Evolutionary conservation across 129 eudicot genomes (phyloP).

Genomic region (Escallonia herrerae): DNA sequence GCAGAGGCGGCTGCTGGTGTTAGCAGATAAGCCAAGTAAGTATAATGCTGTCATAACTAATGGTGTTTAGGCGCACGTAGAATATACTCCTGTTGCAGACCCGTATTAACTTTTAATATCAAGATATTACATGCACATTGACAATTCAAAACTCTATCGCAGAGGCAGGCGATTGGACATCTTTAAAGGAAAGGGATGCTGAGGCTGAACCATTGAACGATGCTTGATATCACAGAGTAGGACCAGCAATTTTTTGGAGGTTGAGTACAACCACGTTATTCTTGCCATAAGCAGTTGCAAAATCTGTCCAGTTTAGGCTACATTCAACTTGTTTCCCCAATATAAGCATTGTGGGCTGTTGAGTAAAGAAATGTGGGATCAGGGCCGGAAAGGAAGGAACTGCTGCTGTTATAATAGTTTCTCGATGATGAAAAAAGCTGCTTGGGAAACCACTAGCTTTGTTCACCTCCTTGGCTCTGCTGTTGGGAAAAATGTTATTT

Average conservation of each 20-base stretch:
- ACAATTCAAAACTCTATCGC: background rate
- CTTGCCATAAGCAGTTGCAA: background rate
- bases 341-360: background rate
- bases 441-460: background rate
- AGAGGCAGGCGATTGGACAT: conserved; percentile 46
- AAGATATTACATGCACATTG: no score
- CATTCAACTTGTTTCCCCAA: background rate
- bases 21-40: conserved; percentile 85
- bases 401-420: background rate
- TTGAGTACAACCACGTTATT: background rate
- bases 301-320: background rate
- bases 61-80: no score
- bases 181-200: conserved; percentile 35
- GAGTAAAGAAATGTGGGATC: background rate
- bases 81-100: no score
- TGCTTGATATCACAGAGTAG: conserved; percentile 18
- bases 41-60: conserved; percentile 3
- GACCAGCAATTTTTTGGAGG: conserved; percentile 2
- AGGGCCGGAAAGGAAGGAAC: background rate
- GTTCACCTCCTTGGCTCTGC: background rate
- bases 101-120: no score
- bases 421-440: no score
- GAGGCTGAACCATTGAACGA: conserved; percentile 35
- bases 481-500: conserved; percentile 2
- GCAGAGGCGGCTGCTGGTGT: conserved; percentile 75